Evolutionary conservation across 768 basidiomycete genomes (phyloP).

Genomic region (Leccinum aurantiacum): DNA sequence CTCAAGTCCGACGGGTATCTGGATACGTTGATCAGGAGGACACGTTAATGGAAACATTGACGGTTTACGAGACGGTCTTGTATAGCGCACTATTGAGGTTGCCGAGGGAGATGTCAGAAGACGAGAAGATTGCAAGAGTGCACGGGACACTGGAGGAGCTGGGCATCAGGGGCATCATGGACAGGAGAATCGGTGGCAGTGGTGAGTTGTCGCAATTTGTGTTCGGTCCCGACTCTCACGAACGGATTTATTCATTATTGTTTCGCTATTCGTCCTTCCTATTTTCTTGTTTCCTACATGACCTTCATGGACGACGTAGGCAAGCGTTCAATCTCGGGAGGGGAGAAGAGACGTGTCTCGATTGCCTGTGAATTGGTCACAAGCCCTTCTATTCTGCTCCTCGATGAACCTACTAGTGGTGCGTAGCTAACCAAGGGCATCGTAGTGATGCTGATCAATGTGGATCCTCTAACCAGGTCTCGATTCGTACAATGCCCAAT

Average conservation of each 20-base stretch:
- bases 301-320: constrained; percentile 41
- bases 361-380: constrained; percentile 99
- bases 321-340: constrained; percentile 90
- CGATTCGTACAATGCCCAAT: constrained; percentile 93
- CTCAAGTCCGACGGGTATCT: constrained; percentile 79
- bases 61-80: constrained; percentile 96
- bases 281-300: neutral
- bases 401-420: constrained; percentile 98
- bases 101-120: constrained; percentile 91
- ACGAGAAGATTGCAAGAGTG: constrained; percentile 93
- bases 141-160: constrained; percentile 96
- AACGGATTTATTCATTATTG: neutral
- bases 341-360: constrained; percentile 94
- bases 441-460: constrained; percentile 1
- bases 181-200: constrained; percentile 84
- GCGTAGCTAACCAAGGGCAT: constrained; percentile 24
- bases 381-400: constrained; percentile 91
- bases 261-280: neutral
- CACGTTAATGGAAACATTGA: constrained; percentile 94
- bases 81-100: constrained; percentile 89
- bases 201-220: constrained; percentile 46
- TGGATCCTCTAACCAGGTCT: constrained; percentile 51
- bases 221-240: neutral
- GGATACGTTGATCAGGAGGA: constrained; percentile 99
- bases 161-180: constrained; percentile 89